A percentile compares a stretch with the other conserved stretches of the same genome.
Evolutionary conservation across 805 yeast genomes (phyloP).

Genomic region (Saturnispora diversa): DNA sequence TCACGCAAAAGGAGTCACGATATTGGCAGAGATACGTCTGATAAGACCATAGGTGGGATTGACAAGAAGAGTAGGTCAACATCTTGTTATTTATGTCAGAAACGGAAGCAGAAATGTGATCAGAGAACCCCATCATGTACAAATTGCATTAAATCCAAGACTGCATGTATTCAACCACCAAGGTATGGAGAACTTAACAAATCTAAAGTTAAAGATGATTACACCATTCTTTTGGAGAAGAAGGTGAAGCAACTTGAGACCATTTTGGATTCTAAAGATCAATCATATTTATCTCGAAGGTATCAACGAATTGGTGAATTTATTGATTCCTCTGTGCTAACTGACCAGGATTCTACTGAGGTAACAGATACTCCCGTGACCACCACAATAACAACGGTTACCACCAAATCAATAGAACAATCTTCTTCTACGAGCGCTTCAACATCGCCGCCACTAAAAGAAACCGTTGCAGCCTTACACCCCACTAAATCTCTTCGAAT

Average conservation of each 20-base stretch:
- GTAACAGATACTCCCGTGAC: not conserved
- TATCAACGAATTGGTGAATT: constrained; percentile 25
- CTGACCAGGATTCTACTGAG: not conserved
- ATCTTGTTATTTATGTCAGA: constrained; percentile 48
- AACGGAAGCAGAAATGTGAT: constrained; percentile 57
- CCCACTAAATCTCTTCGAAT: not conserved
- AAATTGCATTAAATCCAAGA: constrained; percentile 57
- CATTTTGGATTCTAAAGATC: constrained; percentile 29
- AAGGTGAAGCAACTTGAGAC: constrained; percentile 46
- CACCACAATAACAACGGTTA: not conserved
- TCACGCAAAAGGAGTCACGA: not conserved
- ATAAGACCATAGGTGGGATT: too few relatives aligned
- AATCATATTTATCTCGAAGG: constrained; percentile 15
- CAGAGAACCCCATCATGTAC: constrained; percentile 58
- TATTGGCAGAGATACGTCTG: not conserved
- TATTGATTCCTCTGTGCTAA: constrained; percentile 9
- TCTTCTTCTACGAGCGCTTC: too few relatives aligned
- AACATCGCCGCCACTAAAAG: too few relatives aligned
- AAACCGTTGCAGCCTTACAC: too few relatives aligned
- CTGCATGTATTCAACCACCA: constrained; percentile 55
- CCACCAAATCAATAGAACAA: too few relatives aligned
- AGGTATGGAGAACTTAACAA: constrained; percentile 38
- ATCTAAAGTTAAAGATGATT: constrained; percentile 44
- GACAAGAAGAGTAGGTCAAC: constrained; percentile 52
- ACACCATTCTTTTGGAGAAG: constrained; percentile 48